Percentiles rank a stretch among this genome's conserved stretches.
Conservation (phyloP, 208 protist species). For the Plasmodiophora brassicae region DNA sequence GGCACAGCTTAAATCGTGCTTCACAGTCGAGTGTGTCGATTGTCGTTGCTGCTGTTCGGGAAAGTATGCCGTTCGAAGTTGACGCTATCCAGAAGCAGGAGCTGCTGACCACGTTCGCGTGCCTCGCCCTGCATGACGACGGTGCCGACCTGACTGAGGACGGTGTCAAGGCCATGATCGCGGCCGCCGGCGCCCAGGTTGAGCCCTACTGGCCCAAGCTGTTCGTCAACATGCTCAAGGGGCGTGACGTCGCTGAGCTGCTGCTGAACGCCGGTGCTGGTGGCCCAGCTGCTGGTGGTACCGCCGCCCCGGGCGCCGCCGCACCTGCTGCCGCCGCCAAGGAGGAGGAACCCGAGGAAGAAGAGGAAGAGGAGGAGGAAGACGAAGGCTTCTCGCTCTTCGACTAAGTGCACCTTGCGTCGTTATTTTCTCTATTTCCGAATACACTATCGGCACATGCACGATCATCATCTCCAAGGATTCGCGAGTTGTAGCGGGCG, state of each 20-base stretch:
- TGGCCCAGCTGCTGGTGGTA: not conserved
- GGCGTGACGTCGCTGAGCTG: not conserved
- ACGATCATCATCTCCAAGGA: no score
- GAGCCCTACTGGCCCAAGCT: conserved; percentile 34
- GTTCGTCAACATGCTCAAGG: not conserved
- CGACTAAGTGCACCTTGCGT: not conserved
- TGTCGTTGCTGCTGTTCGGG: not conserved
- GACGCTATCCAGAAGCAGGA: not conserved
- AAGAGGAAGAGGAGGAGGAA: conserved; percentile 21
- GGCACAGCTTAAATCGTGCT: conserved; percentile 28
- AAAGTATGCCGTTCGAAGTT: not conserved
- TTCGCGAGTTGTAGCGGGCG: no score
- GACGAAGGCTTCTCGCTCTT: conserved; percentile 11
- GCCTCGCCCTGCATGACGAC: conserved; percentile 1
- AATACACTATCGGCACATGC: not conserved
- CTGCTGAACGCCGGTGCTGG: not conserved
- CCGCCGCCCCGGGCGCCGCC: not conserved
- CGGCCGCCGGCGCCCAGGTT: not conserved
- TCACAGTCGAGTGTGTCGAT: not conserved
- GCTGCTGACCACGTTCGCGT: not conserved
- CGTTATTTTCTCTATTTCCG: not conserved
- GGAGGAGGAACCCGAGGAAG: not conserved
- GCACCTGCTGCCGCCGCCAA: not conserved
- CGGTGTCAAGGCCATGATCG: not conserved
- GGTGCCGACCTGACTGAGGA: not conserved